Evolutionary conservation across 306 rosid species (phyloP).

Genomic region (Carpinus fangiana): DNA sequence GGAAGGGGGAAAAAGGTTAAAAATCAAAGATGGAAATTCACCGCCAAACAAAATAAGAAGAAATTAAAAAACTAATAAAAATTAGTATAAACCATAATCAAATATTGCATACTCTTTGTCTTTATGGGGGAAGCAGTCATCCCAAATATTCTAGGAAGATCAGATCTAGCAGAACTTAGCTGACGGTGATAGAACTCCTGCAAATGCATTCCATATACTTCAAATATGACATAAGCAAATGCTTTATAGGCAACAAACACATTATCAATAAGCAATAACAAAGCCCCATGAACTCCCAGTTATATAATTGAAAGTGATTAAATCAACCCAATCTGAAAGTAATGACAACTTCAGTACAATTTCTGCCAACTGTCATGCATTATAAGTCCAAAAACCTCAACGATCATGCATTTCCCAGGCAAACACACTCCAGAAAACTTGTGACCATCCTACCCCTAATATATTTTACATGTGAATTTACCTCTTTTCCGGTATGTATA

Average conservation of each 20-base stretch:
- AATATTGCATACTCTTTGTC: constrained; percentile 59
- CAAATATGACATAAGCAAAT: constrained; percentile 15
- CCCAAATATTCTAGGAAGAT: constrained; percentile 78
- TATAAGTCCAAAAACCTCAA: constrained; percentile 10
- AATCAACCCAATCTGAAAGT: neutral
- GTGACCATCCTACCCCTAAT: too few species aligned
- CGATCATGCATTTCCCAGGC: neutral
- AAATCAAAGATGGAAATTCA: constrained; percentile 6
- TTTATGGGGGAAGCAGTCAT: constrained; percentile 94
- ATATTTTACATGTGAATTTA: too few species aligned
- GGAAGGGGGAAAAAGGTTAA: constrained; percentile 14
- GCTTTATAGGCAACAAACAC: constrained; percentile 4
- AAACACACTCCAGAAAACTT: too few species aligned
- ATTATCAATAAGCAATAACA: constrained; percentile 9
- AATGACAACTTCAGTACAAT: neutral
- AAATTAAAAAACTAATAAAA: constrained; percentile 6
- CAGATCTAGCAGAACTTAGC: constrained; percentile 34
- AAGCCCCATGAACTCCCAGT: constrained; percentile 8
- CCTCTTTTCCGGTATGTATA: too few species aligned
- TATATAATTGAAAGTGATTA: neutral
- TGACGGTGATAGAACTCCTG: constrained; percentile 81
- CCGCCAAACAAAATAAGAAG: neutral
- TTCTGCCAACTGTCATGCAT: constrained; percentile 11
- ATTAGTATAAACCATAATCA: neutral
- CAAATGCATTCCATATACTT: constrained; percentile 29